A percentile compares a stretch with the other conserved stretches of the same genome.
Evolutionary conservation across 352 stramenopile genomes (phyloP).

Genomic region (Aphanomyces cochlioides): DNA sequence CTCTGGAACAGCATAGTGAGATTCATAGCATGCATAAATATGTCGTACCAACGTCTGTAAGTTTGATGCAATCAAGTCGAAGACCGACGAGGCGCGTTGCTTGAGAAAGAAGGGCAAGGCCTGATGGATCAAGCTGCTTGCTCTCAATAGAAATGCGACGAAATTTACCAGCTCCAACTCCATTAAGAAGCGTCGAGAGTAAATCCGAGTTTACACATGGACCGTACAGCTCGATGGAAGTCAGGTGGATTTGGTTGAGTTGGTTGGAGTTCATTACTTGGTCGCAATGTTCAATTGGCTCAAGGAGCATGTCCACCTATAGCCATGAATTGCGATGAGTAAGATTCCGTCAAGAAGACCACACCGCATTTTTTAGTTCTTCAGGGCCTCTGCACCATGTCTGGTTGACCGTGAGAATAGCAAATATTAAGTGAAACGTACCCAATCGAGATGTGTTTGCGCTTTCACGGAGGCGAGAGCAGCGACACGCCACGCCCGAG

Average conservation of each 20-base stretch:
- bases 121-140: constrained; percentile 56
- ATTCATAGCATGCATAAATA: no score
- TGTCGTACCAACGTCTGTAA: constrained; percentile 40
- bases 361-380: constrained; percentile 47
- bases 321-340: neutral
- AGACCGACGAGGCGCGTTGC: constrained; percentile 43
- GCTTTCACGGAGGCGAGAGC: constrained; percentile 48
- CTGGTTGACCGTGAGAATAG: constrained; percentile 32
- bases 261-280: constrained; percentile 13
- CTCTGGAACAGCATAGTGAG: constrained; percentile 19
- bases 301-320: constrained; percentile 33
- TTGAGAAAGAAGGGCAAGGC: constrained; percentile 41
- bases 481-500: constrained; percentile 11
- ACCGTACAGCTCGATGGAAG: constrained; percentile 58
- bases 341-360: neutral
- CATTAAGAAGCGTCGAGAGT: constrained; percentile 43
- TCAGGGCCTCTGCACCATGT: constrained; percentile 67
- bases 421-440: constrained; percentile 31
- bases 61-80: constrained; percentile 67
- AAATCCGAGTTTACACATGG: constrained; percentile 48
- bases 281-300: neutral
- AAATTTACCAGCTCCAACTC: constrained; percentile 40
- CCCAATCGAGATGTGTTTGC: constrained; percentile 51
- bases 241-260: constrained; percentile 35
- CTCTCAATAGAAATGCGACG: constrained; percentile 60